A percentile compares a stretch with the other conserved stretches of the same genome.
phyloP scores from a whole-genome alignment of 305 asterid genomes.

The Solanum hybrid region DNA sequence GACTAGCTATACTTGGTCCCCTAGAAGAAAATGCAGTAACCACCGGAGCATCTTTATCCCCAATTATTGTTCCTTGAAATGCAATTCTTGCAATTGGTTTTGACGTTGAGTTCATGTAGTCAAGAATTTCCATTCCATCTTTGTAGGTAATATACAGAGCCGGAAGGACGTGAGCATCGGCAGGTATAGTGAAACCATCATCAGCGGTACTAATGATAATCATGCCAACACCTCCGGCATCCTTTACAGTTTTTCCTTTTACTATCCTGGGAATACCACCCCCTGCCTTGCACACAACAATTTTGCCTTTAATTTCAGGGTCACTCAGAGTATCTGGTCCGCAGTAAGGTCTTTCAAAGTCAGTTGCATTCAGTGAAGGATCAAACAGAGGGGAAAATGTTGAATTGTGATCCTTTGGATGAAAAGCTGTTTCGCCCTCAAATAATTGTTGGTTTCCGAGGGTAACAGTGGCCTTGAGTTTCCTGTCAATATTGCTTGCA shows the following conservation, averaged over 20 bases:
- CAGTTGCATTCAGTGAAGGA: not conserved
- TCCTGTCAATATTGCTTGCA: not conserved
- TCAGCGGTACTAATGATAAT: not conserved
- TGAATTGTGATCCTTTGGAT: not conserved
- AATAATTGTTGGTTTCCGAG: not conserved
- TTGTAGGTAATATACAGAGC: constrained; percentile 5
- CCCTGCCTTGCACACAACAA: not conserved
- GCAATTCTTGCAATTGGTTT: not conserved
- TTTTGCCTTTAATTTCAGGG: not conserved
- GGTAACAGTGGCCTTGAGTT: not conserved
- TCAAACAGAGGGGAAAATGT: not conserved
- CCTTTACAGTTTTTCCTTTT: not conserved
- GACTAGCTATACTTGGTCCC: constrained; percentile 62
- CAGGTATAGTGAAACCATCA: not conserved
- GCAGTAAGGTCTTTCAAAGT: not conserved
- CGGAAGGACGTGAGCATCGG: constrained; percentile 14
- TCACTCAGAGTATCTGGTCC: not conserved
- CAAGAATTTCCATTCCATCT: constrained; percentile 1
- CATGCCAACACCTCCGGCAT: constrained; percentile 1
- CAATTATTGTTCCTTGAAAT: constrained; percentile 22
- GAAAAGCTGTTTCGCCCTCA: not conserved
- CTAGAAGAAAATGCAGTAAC: constrained; percentile 73
- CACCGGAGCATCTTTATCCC: constrained; percentile 71
- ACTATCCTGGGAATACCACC: not conserved
- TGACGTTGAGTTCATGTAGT: constrained; percentile 7